A percentile compares a stretch with the other conserved stretches of the same genome.
These are phyloP conservation scores for Madurella mycetomatis DNA, from an alignment of 2,329 filamentous ascomycete species.

Conservation along the genomic window DNA sequence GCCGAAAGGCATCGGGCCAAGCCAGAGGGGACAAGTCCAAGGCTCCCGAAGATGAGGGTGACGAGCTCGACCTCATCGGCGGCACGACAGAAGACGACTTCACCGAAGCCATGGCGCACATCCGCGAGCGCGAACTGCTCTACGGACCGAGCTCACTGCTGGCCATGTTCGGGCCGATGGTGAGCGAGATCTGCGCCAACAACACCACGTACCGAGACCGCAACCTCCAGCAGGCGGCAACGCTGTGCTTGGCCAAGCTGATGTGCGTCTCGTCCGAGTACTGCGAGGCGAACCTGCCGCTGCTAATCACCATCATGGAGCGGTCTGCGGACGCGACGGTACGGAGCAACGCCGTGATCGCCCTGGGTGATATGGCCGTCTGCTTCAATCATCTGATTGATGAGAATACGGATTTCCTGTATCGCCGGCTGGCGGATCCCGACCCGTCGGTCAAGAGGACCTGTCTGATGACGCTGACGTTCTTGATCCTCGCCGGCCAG, in stretches of 20 bases:
- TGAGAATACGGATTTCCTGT: constrained; percentile 97
- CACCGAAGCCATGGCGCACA: constrained; percentile 78
- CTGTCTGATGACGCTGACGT: constrained; percentile 96
- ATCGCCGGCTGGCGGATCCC: constrained; percentile 82
- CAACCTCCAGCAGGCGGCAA: constrained; percentile 87
- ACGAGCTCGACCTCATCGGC: constrained; percentile 93
- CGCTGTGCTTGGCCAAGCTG: constrained; percentile 90
- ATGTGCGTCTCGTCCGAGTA: constrained; percentile 99
- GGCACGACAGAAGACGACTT: constrained; percentile 95
- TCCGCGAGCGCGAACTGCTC: constrained; percentile 77
- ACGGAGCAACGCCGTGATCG: constrained; percentile 92
- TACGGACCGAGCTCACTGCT: constrained; percentile 80
- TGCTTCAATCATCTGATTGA: constrained; percentile 99
- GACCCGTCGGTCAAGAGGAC: constrained; percentile 92
- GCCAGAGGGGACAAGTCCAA: constrained; percentile 42
- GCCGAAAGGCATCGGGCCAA: constrained; percentile 25
- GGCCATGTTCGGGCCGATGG: constrained; percentile 85
- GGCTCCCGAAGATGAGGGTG: constrained; percentile 54
- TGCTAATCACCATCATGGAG: constrained; percentile 97
- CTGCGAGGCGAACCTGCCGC: constrained; percentile 85
- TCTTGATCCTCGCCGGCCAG: constrained; percentile 92
- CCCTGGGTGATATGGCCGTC: constrained; percentile 96
- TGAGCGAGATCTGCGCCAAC: constrained; percentile 89
- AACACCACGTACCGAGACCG: constrained; percentile 89
- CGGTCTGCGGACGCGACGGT: constrained; percentile 88